phyloP scores from a whole-genome alignment of 108 stramenopile genomes.

The Poteriospumella lacustris region DNA sequence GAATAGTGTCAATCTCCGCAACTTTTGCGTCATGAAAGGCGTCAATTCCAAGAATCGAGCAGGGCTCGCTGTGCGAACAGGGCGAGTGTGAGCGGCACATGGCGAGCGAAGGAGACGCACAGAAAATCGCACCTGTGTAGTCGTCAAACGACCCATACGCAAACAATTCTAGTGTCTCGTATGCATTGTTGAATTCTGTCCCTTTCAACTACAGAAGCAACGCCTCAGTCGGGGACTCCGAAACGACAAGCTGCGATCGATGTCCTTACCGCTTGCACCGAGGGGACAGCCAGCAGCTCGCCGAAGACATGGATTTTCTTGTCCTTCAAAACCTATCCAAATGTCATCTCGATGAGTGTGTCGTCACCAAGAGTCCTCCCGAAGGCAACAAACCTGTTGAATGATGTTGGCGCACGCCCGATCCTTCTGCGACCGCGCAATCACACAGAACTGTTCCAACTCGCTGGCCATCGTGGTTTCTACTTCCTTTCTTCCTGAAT shows the following conservation, averaged over 20 bases:
- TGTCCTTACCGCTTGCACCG: conserved; percentile 47
- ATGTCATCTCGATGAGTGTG: no score
- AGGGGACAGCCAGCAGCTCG: conserved; percentile 50
- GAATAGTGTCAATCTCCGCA: conserved; percentile 46
- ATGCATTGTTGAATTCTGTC: conserved; percentile 32
- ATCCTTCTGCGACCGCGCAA: conserved; percentile 49
- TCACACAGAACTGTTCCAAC: conserved; percentile 53
- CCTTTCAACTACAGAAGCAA: conserved; percentile 1
- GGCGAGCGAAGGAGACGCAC: background rate
- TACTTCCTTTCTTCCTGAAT: no score
- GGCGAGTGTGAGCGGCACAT: no score
- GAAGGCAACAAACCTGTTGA: conserved; percentile 35
- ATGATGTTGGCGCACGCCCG: conserved; percentile 51
- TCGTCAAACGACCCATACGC: conserved; percentile 54
- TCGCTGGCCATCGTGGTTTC: conserved; percentile 25
- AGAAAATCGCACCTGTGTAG: conserved; percentile 26
- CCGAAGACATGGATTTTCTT: conserved; percentile 53
- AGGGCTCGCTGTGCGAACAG: background rate
- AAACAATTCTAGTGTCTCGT: conserved; percentile 43
- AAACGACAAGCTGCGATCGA: background rate
- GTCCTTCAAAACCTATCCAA: conserved; percentile 27
- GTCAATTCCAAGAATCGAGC: conserved; percentile 11
- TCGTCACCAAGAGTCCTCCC: no score
- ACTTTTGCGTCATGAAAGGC: conserved; percentile 32
- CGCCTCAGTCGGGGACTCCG: background rate